Evolutionary conservation across 2,329 filamentous ascomycete genomes (phyloP), one percentile per base, ranked within the genome.

Genomic region (Elsinoe perseae): DNA sequence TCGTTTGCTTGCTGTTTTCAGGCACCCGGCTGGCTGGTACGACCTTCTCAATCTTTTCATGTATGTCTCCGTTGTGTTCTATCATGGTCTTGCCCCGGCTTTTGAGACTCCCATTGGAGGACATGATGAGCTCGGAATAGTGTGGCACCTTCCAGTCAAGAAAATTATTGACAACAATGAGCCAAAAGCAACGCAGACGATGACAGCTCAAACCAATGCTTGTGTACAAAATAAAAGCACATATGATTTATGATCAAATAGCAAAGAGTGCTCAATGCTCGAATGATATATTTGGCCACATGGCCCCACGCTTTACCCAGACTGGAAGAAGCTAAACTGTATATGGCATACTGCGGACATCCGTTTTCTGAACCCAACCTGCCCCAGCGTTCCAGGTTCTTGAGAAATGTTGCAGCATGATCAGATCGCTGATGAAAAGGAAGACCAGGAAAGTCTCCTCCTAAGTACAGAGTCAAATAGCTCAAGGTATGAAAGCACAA

Each of bases 1-100:
- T 60, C 1, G 57, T 59, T 42, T 67, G 27, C n/a, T 52, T 34
- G 56, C 50, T 53, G 34, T 54, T 59, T 12, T 55, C 57, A 9
- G 59, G 53, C 7, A 58, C 12, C 52, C 55, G 27, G 53, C 57
- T 32, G 32, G 42, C 16, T 50, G 54, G n/a, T 46, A 56, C 10
- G 48, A 57, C 10, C 21, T 50, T 30, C 20, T 61, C 57, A 10
- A 61, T 58, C 38, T 61, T 43, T 20, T 59, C 50, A 21, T 61
- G 54, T 28, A 61, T 32, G 16, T 59, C 21, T 16, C 30, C 59
- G 23, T 59, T 32, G 53, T 25, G 9, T 7, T 7, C 27, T 48
- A n/a, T 32, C 21, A 20, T 40, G 23, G 23, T 48, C 38, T 56
- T 34, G 14, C 53, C 28, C 28, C 53, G 53, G 53, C 40, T 56